These are phyloP conservation scores for Amaranthus hypochondriacus DNA, from an alignment of 148 eudicot genomes.

Conservation along the genomic window DNA sequence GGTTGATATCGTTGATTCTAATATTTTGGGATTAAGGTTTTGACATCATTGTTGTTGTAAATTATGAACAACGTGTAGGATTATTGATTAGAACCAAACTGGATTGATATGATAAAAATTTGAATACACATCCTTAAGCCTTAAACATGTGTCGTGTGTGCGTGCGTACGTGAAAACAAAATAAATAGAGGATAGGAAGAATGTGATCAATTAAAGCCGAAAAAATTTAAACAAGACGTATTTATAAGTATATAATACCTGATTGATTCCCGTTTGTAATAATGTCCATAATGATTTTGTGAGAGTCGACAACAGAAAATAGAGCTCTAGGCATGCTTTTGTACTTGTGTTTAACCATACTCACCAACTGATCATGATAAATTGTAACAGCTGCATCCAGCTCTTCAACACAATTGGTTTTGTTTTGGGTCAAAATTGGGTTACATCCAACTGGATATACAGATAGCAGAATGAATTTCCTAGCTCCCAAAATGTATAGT, in stretches of 20 bases:
- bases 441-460: constrained; percentile 34
- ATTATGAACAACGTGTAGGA: too few relatives aligned
- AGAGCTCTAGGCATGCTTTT: constrained; percentile 20
- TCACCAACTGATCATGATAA: constrained; percentile 16
- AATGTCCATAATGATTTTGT: constrained; percentile 23
- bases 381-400: background rate
- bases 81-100: too few relatives aligned
- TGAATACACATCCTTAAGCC: too few relatives aligned
- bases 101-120: too few relatives aligned
- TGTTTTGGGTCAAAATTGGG: constrained; percentile 10
- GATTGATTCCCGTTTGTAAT: constrained; percentile 7
- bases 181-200: too few relatives aligned
- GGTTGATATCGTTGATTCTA: too few relatives aligned
- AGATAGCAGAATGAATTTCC: constrained; percentile 23
- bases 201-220: too few relatives aligned
- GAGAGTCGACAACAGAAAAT: constrained; percentile 20
- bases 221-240: too few relatives aligned
- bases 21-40: too few relatives aligned
- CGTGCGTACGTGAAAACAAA: too few relatives aligned
- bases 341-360: constrained; percentile 9
- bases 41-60: too few relatives aligned
- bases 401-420: constrained; percentile 7
- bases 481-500: constrained; percentile 27
- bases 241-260: background rate
- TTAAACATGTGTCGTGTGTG: too few relatives aligned